A percentile compares a stretch with the other conserved stretches of the same genome.
These are phyloP conservation scores for Plasmopara halstedii DNA, from an alignment of 352 stramenopile genomes.

Conservation along the genomic window DNA sequence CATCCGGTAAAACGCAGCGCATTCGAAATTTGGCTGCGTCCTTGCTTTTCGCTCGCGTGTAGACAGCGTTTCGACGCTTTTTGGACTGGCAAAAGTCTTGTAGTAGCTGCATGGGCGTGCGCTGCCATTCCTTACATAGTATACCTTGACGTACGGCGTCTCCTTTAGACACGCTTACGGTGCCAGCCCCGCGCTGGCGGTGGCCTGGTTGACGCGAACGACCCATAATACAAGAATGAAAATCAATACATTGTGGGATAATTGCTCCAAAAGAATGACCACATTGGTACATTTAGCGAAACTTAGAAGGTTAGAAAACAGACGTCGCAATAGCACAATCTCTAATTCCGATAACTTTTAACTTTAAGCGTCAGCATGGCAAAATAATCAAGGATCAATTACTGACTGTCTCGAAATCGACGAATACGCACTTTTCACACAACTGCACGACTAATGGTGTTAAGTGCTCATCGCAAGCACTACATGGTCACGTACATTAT, in stretches of 20 bases:
- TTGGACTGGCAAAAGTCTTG: slow-evolving; percentile 90
- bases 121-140: slow-evolving; percentile 90
- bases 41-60: slow-evolving; percentile 38
- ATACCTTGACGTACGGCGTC: slow-evolving; percentile 81
- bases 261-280: too few relatives aligned
- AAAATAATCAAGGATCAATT: too few relatives aligned
- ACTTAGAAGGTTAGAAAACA: too few relatives aligned
- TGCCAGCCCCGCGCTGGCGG: slow-evolving; percentile 82
- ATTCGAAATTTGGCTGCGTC: slow-evolving; percentile 29
- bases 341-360: too few relatives aligned
- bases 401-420: too few relatives aligned
- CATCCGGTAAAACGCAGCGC: slow-evolving; percentile 88
- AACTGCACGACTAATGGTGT: too few relatives aligned
- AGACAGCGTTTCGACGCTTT: slow-evolving; percentile 79
- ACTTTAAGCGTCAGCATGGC: too few relatives aligned
- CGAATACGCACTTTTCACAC: too few relatives aligned
- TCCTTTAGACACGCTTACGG: slow-evolving; percentile 74
- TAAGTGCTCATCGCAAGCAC: too few relatives aligned
- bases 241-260: not conserved
- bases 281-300: too few relatives aligned
- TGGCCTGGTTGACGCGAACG: slow-evolving; percentile 41
- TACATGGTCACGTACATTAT: too few relatives aligned
- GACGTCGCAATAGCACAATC: too few relatives aligned
- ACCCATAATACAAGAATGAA: slow-evolving; percentile 4
- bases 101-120: slow-evolving; percentile 91